A percentile compares a stretch with the other conserved stretches of the same genome.
phyloP scores from a whole-genome alignment of 2,329 filamentous ascomycete genomes.

The Cryphonectria nitschkei region DNA sequence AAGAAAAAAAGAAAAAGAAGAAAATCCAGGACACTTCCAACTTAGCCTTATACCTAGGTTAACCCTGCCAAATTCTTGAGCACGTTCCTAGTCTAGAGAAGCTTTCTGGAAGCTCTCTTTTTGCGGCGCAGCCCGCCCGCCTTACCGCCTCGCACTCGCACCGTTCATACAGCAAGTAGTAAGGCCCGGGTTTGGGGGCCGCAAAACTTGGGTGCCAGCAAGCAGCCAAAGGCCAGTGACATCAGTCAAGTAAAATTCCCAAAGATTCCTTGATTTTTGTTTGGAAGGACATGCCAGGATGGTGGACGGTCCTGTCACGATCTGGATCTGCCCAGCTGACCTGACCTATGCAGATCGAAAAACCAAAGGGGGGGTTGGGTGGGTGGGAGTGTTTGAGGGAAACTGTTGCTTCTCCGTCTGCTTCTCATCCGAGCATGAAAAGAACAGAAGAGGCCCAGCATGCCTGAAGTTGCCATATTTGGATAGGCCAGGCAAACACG shows the following conservation, averaged over 20 bases:
- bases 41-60: slow-evolving; percentile 13
- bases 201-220: background rate
- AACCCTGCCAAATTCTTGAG: slow-evolving; percentile 17
- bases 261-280: background rate
- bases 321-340: background rate
- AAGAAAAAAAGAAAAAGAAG: too few species aligned
- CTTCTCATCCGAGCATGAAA: background rate
- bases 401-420: background rate
- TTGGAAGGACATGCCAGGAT: background rate
- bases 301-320: background rate
- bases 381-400: background rate
- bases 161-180: background rate
- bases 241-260: background rate
- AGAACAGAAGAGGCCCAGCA: background rate
- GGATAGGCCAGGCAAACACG: background rate
- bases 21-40: background rate
- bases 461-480: background rate
- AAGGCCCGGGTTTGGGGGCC: background rate
- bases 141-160: slow-evolving; percentile 5
- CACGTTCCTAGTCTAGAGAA: slow-evolving; percentile 15
- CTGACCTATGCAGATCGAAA: background rate
- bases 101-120: slow-evolving; percentile 23
- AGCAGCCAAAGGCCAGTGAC: background rate
- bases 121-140: background rate
- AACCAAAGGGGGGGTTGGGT: too few species aligned